phyloP scores from a whole-genome alignment of 2,329 filamentous ascomycete species.

The Fusarium continuum region DNA sequence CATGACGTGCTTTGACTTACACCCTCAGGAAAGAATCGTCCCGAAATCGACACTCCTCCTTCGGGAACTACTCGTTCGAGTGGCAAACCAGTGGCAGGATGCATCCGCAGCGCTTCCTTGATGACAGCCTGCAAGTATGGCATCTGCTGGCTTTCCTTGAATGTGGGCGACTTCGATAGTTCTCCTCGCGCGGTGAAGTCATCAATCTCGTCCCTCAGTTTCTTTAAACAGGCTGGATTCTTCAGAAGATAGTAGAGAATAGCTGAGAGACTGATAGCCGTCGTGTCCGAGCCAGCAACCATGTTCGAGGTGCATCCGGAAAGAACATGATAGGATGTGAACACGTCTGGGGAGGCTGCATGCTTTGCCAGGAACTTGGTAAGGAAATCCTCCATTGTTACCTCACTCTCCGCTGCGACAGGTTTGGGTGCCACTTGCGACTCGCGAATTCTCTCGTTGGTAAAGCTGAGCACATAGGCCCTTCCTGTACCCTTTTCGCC shows the following conservation, averaged over 20 bases:
- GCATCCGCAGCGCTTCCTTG: constrained; percentile 36
- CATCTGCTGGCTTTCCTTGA: constrained; percentile 35
- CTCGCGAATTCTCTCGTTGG: constrained; percentile 7
- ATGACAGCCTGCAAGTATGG: constrained; percentile 33
- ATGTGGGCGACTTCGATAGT: constrained; percentile 17
- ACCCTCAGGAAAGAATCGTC: constrained; percentile 28
- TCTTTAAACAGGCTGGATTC: constrained; percentile 10
- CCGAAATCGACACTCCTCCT: constrained; percentile 25
- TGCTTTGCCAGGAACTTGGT: constrained; percentile 38
- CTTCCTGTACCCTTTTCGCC: constrained; percentile 6
- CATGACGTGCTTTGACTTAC: background rate
- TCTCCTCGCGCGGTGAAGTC: background rate
- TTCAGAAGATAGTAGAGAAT: constrained; percentile 32
- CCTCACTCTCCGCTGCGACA: background rate
- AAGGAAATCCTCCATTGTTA: constrained; percentile 32
- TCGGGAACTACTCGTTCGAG: constrained; percentile 34
- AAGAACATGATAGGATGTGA: constrained; percentile 33
- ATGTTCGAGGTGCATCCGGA: constrained; percentile 36
- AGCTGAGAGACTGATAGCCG: constrained; percentile 34
- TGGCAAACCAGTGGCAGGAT: constrained; percentile 32
- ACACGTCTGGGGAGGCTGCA: constrained; percentile 6
- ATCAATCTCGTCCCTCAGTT: constrained; percentile 17
- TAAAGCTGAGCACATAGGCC: constrained; percentile 20
- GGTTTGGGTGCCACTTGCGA: constrained; percentile 4
- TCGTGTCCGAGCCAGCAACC: constrained; percentile 39